Conservation (phyloP, 2,329 filamentous ascomycete genomes). For the Ophiostoma sp. region DNA sequence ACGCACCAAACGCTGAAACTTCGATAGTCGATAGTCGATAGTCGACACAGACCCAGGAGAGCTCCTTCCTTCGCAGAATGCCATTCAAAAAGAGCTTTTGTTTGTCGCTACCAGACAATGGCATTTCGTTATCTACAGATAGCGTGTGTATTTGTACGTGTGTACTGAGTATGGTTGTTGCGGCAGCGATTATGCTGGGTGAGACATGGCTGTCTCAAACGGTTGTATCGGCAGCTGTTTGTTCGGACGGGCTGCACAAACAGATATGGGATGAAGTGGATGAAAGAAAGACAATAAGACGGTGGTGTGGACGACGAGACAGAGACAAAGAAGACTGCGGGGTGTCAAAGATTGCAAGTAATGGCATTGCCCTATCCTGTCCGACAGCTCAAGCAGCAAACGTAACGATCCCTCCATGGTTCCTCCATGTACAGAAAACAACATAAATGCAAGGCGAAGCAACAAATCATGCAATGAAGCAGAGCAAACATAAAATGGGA, state of each 20-base stretch:
- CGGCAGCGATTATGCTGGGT: neutral
- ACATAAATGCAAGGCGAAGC: constrained; percentile 6
- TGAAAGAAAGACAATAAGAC: neutral
- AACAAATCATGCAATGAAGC: neutral
- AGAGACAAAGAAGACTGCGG: neutral
- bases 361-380: constrained; percentile 15
- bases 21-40: neutral
- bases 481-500: neutral
- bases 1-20: constrained; percentile 5
- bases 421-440: neutral
- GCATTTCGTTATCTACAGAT: neutral
- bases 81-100: neutral
- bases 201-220: constrained; percentile 17
- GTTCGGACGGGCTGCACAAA: neutral
- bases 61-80: neutral
- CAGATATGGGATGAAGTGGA: neutral
- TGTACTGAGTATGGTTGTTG: neutral
- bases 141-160: neutral
- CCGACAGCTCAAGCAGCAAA: constrained; percentile 4
- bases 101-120: neutral
- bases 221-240: neutral
- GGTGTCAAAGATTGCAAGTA: neutral
- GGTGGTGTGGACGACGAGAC: neutral
- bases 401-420: neutral
- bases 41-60: neutral